Conservation (phyloP, 2,329 filamentous ascomycete species). For the Penicillium oxalicum region DNA sequence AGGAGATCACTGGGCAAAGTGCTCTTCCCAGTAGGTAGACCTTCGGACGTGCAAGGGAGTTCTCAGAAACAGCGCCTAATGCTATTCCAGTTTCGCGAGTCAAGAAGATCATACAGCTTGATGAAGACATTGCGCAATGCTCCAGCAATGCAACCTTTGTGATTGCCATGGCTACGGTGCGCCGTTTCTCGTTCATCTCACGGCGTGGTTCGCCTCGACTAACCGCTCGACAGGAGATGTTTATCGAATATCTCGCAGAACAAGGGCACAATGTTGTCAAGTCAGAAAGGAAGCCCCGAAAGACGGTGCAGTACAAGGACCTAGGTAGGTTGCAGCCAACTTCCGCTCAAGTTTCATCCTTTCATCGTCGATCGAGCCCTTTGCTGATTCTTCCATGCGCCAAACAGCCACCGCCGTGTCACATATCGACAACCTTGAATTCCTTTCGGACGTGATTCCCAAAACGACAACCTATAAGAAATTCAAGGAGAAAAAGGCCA, state of each 20-base stretch:
- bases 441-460: conserved; percentile 84
- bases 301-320: conserved; percentile 95
- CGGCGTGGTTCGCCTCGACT: conserved; percentile 9
- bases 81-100: conserved; percentile 72
- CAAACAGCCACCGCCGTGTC: conserved; percentile 70
- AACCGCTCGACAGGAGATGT: conserved; percentile 64
- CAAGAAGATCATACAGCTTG: conserved; percentile 88
- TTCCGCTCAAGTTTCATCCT: background rate
- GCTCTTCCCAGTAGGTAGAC: conserved; percentile 69
- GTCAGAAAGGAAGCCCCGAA: conserved; percentile 81
- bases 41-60: background rate
- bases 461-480: conserved; percentile 76
- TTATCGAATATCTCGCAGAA: conserved; percentile 83
- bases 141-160: conserved; percentile 93
- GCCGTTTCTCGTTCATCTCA: conserved; percentile 20
- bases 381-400: conserved; percentile 7
- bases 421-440: conserved; percentile 89
- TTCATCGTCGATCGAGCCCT: background rate
- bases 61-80: conserved; percentile 5
- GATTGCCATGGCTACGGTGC: conserved; percentile 80
- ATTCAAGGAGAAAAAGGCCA: conserved; percentile 59
- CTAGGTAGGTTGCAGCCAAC: conserved; percentile 54
- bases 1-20: conserved; percentile 78
- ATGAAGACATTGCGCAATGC: conserved; percentile 77
- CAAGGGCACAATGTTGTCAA: conserved; percentile 85